Conservation (phyloP, 179 eudicot genomes). For the Spergularia azorica region DNA sequence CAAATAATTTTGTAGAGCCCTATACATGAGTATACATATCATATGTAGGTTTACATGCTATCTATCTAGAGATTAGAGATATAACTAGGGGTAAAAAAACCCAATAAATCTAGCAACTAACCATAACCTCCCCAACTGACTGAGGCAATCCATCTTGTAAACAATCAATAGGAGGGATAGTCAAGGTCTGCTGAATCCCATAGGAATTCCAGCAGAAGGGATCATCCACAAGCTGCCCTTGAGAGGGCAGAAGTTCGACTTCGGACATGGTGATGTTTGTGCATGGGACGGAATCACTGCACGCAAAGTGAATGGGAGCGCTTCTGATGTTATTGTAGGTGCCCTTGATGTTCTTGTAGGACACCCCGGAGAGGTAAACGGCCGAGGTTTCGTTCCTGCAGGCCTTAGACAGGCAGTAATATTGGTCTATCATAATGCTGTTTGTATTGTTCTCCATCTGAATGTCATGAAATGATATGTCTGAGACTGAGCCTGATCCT, state of each 20-base stretch:
- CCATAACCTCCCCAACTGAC: slow-evolving; percentile 28
- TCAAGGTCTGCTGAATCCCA: slow-evolving; percentile 79
- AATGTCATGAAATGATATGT: slow-evolving; percentile 76
- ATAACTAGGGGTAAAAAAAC: not conserved
- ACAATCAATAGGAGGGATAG: slow-evolving; percentile 91
- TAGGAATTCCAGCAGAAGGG: slow-evolving; percentile 97
- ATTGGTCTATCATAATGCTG: slow-evolving; percentile 87
- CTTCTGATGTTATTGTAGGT: slow-evolving; percentile 80
- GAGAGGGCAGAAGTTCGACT: slow-evolving; percentile 74
- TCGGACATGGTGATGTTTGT: slow-evolving; percentile 92
- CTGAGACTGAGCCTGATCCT: slow-evolving; percentile 79
- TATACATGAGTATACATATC: slow-evolving; percentile 15
- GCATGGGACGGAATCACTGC: slow-evolving; percentile 84
- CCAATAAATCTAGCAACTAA: slow-evolving; percentile 8
- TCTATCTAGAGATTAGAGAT: not conserved
- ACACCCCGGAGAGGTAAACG: slow-evolving; percentile 70
- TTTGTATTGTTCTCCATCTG: slow-evolving; percentile 87
- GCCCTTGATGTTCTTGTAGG: slow-evolving; percentile 89
- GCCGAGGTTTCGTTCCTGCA: slow-evolving; percentile 87
- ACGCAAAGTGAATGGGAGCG: slow-evolving; percentile 93
- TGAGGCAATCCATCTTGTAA: slow-evolving; percentile 76
- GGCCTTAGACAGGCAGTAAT: slow-evolving; percentile 76
- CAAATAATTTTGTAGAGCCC: slow-evolving; percentile 21
- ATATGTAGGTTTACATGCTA: slow-evolving; percentile 17
- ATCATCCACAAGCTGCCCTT: slow-evolving; percentile 78